Conservation (phyloP, 805 yeast species). For the Wickerhamomyces bovis region DNA sequence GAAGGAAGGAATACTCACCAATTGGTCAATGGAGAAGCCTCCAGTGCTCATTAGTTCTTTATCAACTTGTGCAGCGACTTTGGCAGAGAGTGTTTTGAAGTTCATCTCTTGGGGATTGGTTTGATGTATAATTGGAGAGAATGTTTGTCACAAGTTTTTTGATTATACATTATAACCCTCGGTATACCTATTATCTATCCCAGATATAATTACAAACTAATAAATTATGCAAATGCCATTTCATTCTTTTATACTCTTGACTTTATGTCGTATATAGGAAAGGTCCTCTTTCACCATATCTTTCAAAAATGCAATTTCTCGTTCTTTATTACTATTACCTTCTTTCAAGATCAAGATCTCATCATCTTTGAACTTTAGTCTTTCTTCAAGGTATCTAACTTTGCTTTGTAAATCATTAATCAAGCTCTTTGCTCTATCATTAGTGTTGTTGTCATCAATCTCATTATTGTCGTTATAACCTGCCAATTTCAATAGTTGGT, state of each 20-base stretch:
- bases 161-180: too few relatives aligned
- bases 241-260: slow-evolving; percentile 7
- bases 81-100: slow-evolving; percentile 39
- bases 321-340: slow-evolving; percentile 10
- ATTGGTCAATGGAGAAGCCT: slow-evolving; percentile 77
- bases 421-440: neutral
- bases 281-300: slow-evolving; percentile 21
- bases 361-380: slow-evolving; percentile 1
- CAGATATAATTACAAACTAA: too few relatives aligned
- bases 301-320: slow-evolving; percentile 19
- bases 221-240: too few relatives aligned
- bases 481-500: slow-evolving; percentile 15
- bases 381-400: slow-evolving; percentile 8
- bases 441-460: neutral
- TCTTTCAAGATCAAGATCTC: slow-evolving; percentile 8
- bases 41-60: slow-evolving; percentile 80
- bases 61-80: slow-evolving; percentile 71
- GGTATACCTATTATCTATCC: too few relatives aligned
- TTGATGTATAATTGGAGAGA: too few relatives aligned
- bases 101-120: neutral
- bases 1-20: slow-evolving; percentile 29
- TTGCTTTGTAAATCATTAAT: neutral
- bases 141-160: too few relatives aligned
- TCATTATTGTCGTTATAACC: slow-evolving; percentile 10
- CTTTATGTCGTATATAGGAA: slow-evolving; percentile 18